phyloP scores from a whole-genome alignment of 768 basidiomycete species.

The Tricholoma sp. region DNA sequence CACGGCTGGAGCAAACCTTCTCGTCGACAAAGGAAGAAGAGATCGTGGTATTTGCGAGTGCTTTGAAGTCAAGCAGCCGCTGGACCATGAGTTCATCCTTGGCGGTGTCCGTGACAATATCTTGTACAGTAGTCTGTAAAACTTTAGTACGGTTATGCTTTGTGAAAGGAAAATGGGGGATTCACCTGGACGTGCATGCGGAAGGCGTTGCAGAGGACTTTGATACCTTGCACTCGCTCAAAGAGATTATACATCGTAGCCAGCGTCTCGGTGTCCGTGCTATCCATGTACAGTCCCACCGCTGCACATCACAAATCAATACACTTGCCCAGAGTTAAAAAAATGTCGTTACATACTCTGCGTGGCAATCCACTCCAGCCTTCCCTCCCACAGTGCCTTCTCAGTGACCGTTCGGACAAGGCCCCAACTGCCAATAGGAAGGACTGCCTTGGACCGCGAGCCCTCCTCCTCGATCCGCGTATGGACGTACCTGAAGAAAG shows the following conservation, averaged over 20 bases:
- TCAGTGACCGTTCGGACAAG: slow-evolving; percentile 51
- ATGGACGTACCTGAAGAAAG: slow-evolving; percentile 48
- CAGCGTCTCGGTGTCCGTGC: slow-evolving; percentile 39
- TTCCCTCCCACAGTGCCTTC: slow-evolving; percentile 40
- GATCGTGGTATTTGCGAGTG: slow-evolving; percentile 47
- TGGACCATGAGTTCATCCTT: slow-evolving; percentile 78
- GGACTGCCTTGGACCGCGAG: slow-evolving; percentile 32
- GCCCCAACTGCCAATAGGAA: slow-evolving; percentile 36
- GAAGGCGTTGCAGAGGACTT: slow-evolving; percentile 56
- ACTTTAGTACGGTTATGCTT: background rate
- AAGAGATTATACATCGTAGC: slow-evolving; percentile 58
- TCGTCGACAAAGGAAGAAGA: slow-evolving; percentile 47
- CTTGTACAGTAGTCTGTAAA: slow-evolving; percentile 46
- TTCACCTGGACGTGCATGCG: slow-evolving; percentile 54
- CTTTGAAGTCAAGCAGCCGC: slow-evolving; percentile 63
- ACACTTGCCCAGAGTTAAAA: background rate
- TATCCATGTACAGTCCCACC: slow-evolving; percentile 46
- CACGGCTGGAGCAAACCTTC: slow-evolving; percentile 13
- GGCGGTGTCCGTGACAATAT: slow-evolving; percentile 58
- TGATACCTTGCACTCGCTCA: slow-evolving; percentile 47
- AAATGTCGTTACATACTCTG: slow-evolving; percentile 21
- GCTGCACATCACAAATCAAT: slow-evolving; percentile 30
- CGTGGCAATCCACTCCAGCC: slow-evolving; percentile 34
- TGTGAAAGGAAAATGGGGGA: background rate
- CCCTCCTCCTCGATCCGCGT: slow-evolving; percentile 51